These are phyloP conservation scores for Pythium oligandrum DNA, from an alignment of 352 stramenopile species.

Conservation along the genomic window DNA sequence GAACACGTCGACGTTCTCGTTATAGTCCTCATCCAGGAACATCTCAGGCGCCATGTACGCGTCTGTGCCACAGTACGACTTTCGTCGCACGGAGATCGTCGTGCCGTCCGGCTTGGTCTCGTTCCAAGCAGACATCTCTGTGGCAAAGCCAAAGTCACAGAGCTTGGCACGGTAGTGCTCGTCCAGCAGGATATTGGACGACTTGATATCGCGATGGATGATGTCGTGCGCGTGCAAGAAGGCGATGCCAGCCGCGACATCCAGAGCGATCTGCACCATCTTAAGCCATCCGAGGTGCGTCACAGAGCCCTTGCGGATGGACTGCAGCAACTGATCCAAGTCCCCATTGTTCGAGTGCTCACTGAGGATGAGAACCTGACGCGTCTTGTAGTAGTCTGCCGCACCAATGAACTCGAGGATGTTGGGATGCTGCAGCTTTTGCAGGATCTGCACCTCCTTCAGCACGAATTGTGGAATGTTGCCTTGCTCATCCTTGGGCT, in stretches of 20 bases:
- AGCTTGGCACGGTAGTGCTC: slow-evolving; percentile 66
- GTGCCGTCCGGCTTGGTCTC: slow-evolving; percentile 20
- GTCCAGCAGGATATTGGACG: slow-evolving; percentile 84
- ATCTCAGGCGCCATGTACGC: slow-evolving; percentile 84
- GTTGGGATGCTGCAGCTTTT: slow-evolving; percentile 59
- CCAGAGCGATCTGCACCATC: slow-evolving; percentile 63
- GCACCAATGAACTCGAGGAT: slow-evolving; percentile 75
- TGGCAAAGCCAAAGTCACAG: slow-evolving; percentile 84
- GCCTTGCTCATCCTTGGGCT: slow-evolving; percentile 71
- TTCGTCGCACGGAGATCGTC: slow-evolving; percentile 41
- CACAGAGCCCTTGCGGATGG: slow-evolving; percentile 38
- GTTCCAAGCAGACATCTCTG: slow-evolving; percentile 45
- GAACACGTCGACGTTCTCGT: slow-evolving; percentile 82
- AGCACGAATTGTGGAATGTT: slow-evolving; percentile 70
- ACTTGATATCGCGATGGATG: slow-evolving; percentile 87
- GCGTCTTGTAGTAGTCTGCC: slow-evolving; percentile 59
- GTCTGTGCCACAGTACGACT: slow-evolving; percentile 86
- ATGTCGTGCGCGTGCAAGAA: slow-evolving; percentile 92
- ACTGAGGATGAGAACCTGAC: slow-evolving; percentile 81
- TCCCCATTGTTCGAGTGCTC: slow-evolving; percentile 77
- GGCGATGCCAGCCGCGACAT: slow-evolving; percentile 87
- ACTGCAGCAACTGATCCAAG: slow-evolving; percentile 60
- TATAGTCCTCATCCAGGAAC: slow-evolving; percentile 83
- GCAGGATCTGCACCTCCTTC: slow-evolving; percentile 71
- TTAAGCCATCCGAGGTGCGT: slow-evolving; percentile 55